These are phyloP conservation scores for Daldinia caldariorum DNA, from an alignment of 495 filamentous ascomycete genomes.

Conservation along the genomic window DNA sequence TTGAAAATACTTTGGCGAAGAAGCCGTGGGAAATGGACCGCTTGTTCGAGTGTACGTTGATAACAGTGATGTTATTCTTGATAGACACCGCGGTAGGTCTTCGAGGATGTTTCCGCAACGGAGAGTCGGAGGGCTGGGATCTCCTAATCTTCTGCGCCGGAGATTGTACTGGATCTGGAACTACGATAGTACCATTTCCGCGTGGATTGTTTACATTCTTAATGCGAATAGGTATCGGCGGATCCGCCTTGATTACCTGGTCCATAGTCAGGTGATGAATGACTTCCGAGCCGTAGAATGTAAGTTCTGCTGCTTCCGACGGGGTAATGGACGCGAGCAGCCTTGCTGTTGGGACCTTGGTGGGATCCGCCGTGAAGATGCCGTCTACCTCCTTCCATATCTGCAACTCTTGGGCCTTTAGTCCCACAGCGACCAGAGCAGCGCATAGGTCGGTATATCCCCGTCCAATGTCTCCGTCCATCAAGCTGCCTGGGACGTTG, in stretches of 20 bases:
- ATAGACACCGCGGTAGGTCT: constrained; percentile 94
- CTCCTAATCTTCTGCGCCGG: constrained; percentile 58
- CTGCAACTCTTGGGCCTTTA: constrained; percentile 81
- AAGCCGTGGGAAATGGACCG: constrained; percentile 86
- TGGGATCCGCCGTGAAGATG: constrained; percentile 88
- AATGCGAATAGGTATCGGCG: constrained; percentile 90
- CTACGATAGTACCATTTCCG: constrained; percentile 86
- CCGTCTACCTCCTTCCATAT: constrained; percentile 95
- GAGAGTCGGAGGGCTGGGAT: constrained; percentile 55
- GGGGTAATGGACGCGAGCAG: constrained; percentile 83
- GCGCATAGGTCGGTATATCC: constrained; percentile 93
- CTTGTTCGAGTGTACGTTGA: constrained; percentile 96
- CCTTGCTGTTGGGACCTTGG: constrained; percentile 85
- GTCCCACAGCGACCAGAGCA: constrained; percentile 80
- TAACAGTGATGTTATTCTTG: constrained; percentile 89
- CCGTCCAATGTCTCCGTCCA: constrained; percentile 79
- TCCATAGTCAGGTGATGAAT: constrained; percentile 99
- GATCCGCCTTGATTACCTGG: constrained; percentile 88
- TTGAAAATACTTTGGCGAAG: constrained; percentile 87
- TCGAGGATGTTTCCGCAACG: constrained; percentile 63
- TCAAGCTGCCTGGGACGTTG: constrained; percentile 79
- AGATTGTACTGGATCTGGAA: constrained; percentile 62
- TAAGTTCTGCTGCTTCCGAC: constrained; percentile 87
- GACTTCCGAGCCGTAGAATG: constrained; percentile 93
- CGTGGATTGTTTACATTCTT: constrained; percentile 98